Conservation (phyloP, 225 moss, liverwort and hornwort genomes). For the Rhytidiadelphus loreus region DNA sequence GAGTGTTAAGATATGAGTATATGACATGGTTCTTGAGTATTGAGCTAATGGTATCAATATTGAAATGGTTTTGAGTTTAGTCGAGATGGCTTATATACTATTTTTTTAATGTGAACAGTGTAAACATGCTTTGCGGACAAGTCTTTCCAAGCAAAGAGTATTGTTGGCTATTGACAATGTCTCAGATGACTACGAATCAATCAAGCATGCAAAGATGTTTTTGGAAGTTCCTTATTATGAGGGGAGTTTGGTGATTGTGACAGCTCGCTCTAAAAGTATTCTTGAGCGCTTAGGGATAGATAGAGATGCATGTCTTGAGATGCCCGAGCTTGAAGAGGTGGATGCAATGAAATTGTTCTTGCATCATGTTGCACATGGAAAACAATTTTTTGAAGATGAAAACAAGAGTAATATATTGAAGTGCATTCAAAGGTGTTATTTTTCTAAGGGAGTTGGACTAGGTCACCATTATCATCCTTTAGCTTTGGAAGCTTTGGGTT, state of each 20-base stretch:
- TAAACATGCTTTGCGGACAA: neutral
- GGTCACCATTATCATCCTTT: neutral
- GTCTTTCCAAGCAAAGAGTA: neutral
- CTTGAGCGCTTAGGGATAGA: neutral
- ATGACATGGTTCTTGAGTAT: neutral
- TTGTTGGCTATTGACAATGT: neutral
- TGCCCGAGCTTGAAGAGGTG: neutral
- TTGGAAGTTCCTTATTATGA: neutral
- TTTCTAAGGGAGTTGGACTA: neutral
- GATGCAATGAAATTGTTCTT: neutral
- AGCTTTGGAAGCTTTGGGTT: neutral
- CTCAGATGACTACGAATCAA: neutral
- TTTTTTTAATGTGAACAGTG: neutral
- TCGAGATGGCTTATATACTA: neutral
- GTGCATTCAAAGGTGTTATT: neutral
- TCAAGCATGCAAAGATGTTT: neutral
- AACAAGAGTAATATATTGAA: neutral
- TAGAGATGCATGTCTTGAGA: neutral
- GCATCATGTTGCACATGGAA: neutral
- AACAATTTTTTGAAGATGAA: neutral
- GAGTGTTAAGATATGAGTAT: neutral
- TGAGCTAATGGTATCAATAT: neutral
- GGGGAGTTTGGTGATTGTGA: neutral
- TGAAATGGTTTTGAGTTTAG: neutral
- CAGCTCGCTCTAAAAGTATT: neutral